Evolutionary conservation across 139 green algal genomes (phyloP).

Genomic region (Astrephomene gubernaculifera): DNA sequence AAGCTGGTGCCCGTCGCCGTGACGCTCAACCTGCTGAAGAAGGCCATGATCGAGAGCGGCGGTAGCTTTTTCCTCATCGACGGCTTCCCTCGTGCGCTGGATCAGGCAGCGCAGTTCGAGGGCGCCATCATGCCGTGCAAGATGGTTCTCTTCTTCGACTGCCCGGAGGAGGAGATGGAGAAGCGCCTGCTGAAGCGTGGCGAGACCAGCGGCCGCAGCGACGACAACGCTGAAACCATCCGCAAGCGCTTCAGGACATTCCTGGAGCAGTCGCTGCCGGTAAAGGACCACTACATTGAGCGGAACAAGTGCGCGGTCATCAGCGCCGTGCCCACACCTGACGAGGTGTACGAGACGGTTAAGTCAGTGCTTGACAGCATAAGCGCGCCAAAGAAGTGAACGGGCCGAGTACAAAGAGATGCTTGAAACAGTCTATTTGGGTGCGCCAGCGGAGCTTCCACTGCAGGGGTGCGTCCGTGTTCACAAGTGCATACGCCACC

Average conservation of each 20-base stretch:
- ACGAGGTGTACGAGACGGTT: constrained; percentile 40
- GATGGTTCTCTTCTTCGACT: constrained; percentile 60
- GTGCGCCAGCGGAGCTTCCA: too few relatives aligned
- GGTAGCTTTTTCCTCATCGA: constrained; percentile 89
- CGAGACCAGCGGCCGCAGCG: constrained; percentile 88
- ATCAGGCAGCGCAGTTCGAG: constrained; percentile 85
- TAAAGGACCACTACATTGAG: constrained; percentile 85
- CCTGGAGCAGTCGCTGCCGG: constrained; percentile 83
- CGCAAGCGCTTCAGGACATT: constrained; percentile 96
- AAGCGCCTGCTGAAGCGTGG: constrained; percentile 90
- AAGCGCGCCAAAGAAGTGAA: constrained; percentile 6
- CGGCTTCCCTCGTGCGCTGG: constrained; percentile 90
- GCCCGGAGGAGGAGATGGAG: constrained; percentile 83
- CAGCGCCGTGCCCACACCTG: not conserved
- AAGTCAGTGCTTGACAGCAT: constrained; percentile 32
- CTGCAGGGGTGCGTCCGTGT: too few relatives aligned
- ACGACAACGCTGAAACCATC: constrained; percentile 96
- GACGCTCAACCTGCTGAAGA: constrained; percentile 81
- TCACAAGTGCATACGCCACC: too few relatives aligned
- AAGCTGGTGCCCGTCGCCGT: constrained; percentile 82
- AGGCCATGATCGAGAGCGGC: constrained; percentile 74
- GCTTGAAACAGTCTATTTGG: too few relatives aligned
- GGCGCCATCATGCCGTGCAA: constrained; percentile 56
- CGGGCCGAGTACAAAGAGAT: not conserved
- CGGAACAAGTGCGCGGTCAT: constrained; percentile 47